Base-by-base conservation (phyloP, 2,329 filamentous ascomycete species). In the Botrytis deweyae region DNA sequence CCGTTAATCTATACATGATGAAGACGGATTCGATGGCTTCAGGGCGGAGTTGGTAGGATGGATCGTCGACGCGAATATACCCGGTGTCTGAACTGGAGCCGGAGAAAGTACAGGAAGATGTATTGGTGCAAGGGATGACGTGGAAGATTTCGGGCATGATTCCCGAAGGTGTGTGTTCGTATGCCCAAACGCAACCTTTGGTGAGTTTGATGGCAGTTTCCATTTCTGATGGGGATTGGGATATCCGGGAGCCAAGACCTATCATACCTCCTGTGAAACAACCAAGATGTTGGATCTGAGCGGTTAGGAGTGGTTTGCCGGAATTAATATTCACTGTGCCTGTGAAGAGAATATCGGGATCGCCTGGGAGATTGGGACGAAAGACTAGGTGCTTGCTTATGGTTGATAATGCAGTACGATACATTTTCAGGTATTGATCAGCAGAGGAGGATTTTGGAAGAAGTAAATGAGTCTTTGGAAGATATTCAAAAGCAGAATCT, bases 201-300 rank as follows among this genome's bases (percentile, higher is more conserved):
- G 88, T 87, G 4, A 92, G 82, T 77, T 87, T 87, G 58, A 83
- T 83, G 10, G 87, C 89, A 38, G 87, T 84, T 9, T 86, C 83
- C 12, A 91, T 79, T 70, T 91, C 87, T 5, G 86, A 84, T 0
- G 83, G 82, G 1, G 82, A 84, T 65, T 84, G 78, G 74, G 92
- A 87, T 46, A 93, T 82, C 75, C 86, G 88, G 1, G 90, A 90
- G 1, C 87, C 89, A 58, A 93, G 85, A 2, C 85, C 91, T 69
- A 92, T 89, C 84, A 91, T 89, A 22, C 90, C 92, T 10, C 91
- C 91, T 9, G 88, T 84, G 79, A 92, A 94, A 81, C 92, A 94
- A 4, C 87, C 87, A 1, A 93, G 84, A 80, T 93, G 91, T 76
- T 92, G 87, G 16, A 85, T 83, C 65, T 75, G 63, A 20, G 76